Conservation (phyloP, 2,329 filamentous ascomycete species). For the Bipolaris bicolor region DNA sequence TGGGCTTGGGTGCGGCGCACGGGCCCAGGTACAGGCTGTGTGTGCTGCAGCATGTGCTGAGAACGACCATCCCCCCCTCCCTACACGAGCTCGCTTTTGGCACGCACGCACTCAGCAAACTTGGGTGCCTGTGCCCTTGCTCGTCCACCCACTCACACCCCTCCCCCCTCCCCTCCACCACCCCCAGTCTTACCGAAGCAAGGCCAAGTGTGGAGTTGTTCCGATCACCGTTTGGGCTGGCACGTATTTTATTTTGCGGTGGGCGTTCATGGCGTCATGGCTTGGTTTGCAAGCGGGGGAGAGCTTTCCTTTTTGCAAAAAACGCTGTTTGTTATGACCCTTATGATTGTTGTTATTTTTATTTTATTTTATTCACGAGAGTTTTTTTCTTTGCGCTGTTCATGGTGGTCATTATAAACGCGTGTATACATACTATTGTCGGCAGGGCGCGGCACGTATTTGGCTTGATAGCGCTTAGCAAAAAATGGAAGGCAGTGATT, state of each 20-base stretch:
- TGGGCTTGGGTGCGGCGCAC: constrained; percentile 9
- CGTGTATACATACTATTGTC: background rate
- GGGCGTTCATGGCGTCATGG: constrained; percentile 14
- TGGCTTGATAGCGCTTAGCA: background rate
- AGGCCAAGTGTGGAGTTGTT: constrained; percentile 16
- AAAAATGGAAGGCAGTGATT: constrained; percentile 12
- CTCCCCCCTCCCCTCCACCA: background rate
- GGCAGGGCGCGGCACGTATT: constrained; percentile 5
- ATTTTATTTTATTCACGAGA: background rate
- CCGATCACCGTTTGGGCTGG: background rate
- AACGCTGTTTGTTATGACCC: too few relatives aligned
- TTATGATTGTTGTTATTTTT: too few relatives aligned
- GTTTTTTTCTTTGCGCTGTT: constrained; percentile 1
- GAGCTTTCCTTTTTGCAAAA: too few relatives aligned
- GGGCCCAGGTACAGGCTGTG: constrained; percentile 18
- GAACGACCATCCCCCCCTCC: background rate
- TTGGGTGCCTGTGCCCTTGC: background rate
- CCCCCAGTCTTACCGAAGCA: constrained; percentile 9
- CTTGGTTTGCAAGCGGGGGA: background rate
- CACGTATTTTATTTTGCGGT: constrained; percentile 5
- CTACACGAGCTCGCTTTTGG: too few relatives aligned
- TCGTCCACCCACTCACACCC: too few relatives aligned
- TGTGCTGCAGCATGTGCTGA: constrained; percentile 6
- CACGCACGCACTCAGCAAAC: too few relatives aligned
- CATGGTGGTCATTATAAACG: background rate